Conservation (phyloP, 352 stramenopile genomes). For the Phytophthora meadii region DNA sequence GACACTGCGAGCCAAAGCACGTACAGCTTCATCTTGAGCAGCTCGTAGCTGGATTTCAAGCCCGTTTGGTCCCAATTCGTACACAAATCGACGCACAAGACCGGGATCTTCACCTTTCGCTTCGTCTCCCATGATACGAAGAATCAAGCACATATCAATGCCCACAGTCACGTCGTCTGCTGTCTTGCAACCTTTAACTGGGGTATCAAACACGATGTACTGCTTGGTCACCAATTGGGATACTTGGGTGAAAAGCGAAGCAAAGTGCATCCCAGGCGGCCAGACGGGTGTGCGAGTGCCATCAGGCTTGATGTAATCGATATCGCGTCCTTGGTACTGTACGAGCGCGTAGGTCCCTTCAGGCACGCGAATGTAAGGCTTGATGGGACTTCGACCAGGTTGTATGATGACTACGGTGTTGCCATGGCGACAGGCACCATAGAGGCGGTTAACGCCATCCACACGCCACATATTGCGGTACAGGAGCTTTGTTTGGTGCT, state of each 20-base stretch:
- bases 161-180: too few relatives aligned
- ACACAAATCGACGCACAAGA: conserved; percentile 85
- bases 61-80: conserved; percentile 76
- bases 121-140: conserved; percentile 52
- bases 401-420: conserved; percentile 26
- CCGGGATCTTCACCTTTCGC: conserved; percentile 78
- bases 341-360: background rate
- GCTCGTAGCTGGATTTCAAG: conserved; percentile 82
- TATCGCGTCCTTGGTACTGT: background rate
- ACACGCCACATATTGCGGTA: conserved; percentile 1
- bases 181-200: conserved; percentile 86
- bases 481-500: conserved; percentile 2
- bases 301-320: conserved; percentile 30
- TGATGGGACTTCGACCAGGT: conserved; percentile 2
- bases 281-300: conserved; percentile 30
- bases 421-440: background rate
- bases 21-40: conserved; percentile 78
- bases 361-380: conserved; percentile 9
- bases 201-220: conserved; percentile 83
- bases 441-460: background rate
- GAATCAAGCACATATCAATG: conserved; percentile 58
- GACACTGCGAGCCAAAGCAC: conserved; percentile 56
- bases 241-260: conserved; percentile 73
- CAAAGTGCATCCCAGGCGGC: conserved; percentile 73
- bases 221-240: conserved; percentile 89